Evolutionary conservation across 805 yeast genomes (phyloP).

Genomic region (Suhomyces kilbournensis): DNA sequence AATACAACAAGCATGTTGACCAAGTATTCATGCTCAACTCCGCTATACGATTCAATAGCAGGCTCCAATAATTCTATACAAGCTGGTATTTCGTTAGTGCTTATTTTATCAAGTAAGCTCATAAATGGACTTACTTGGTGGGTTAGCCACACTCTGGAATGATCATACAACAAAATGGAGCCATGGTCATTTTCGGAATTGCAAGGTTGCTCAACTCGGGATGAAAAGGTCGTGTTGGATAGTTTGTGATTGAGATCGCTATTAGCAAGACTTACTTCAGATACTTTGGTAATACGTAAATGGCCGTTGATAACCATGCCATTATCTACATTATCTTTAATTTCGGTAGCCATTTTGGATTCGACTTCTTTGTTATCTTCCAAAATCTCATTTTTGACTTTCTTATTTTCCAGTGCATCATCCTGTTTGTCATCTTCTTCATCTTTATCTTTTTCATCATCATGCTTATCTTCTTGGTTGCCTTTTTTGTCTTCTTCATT

Average conservation of each 20-base stretch:
- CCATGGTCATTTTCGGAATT: conserved; percentile 2
- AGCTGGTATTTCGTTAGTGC: not conserved
- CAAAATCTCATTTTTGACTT: not conserved
- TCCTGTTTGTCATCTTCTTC: not conserved
- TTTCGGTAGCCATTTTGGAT: not conserved
- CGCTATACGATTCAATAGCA: not conserved
- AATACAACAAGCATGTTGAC: conserved; percentile 4
- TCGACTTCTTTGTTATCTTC: not conserved
- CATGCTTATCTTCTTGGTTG: not conserved
- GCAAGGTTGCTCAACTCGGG: not conserved
- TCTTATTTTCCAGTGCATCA: not conserved
- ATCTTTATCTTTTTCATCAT: not conserved
- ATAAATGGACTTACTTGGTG: conserved; percentile 1
- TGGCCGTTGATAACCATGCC: not conserved
- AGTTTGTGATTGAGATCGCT: not conserved
- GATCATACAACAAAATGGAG: conserved; percentile 3
- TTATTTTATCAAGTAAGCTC: not conserved
- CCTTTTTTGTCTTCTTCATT: not conserved
- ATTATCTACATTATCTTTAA: not conserved
- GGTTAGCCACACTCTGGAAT: conserved; percentile 10
- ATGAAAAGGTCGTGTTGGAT: not conserved
- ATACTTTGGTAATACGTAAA: not conserved
- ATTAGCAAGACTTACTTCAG: conserved; percentile 1
- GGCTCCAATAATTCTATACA: not conserved
- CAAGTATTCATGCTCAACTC: conserved; percentile 8